Evolutionary conservation across 2,329 filamentous ascomycete genomes (phyloP), one percentile per base, ranked within the genome.

Genomic region (Tetracladium maxilliforme): DNA sequence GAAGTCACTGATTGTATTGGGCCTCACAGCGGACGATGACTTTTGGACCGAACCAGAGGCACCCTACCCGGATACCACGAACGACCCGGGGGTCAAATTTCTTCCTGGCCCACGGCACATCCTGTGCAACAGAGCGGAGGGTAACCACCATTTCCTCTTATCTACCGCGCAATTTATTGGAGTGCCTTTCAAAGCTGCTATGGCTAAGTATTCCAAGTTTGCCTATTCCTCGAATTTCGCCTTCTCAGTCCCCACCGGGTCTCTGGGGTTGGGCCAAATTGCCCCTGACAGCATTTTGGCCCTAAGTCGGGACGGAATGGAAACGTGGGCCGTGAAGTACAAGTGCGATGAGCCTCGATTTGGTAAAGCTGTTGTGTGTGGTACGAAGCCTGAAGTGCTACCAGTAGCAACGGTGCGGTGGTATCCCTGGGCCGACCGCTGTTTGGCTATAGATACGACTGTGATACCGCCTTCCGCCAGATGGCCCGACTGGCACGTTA

Each of bases 1-100:
- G n/a, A 68, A 68, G 27, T 51, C 55, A 0, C 49, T 67, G 4
- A 41, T 64, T 2, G 51, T 49, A 0, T 38, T 62, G 0, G 47
- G 43, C 0, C 28, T 66, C 0, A 28, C 41, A 0, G 31, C 37
- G 3, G 31, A 39, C 0, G 43, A 61, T 21, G 36, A 42, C 0
- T 67, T 68, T 25, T 68, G 63, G 62, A 38, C 37, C 0, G 35
- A 43, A 0, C 30, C 51, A 4, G 54, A 65, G 24, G 24, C 33
- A 0, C 30, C 40, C 5, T 49, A 56, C 28, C 47, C 52, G 1
- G 25, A 42, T 5, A 35, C 39, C 4, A 8, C 21, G 9, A 19
- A 20, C 10, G 6, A 24, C 7, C n/a, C 22, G 7, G 6, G n/a
- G 17, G 11, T 26, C 14, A 16, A 29, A 12, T 16, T 33, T 6